Evolutionary conservation across 371 early-diverging fungal species (phyloP).

Genomic region (Nematocida major): DNA sequence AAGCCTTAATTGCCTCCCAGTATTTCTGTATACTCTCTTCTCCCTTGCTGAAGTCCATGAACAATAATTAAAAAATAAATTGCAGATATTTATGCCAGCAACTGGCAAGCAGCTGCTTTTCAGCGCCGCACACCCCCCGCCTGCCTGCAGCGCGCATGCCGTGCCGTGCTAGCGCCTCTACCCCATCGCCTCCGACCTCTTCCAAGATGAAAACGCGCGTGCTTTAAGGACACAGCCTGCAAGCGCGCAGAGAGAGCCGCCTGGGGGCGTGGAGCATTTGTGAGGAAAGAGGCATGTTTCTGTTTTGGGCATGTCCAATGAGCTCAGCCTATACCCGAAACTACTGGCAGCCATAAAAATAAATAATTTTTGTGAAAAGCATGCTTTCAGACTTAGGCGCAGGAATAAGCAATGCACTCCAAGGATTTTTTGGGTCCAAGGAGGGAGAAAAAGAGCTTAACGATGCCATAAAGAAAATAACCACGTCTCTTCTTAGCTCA

Average conservation of each 20-base stretch:
- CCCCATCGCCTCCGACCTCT: too few species aligned
- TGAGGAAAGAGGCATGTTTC: too few species aligned
- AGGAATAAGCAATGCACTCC: conserved; percentile 37
- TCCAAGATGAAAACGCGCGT: too few species aligned
- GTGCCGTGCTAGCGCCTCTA: too few species aligned
- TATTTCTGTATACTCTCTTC: conserved; percentile 86
- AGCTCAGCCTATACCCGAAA: neutral
- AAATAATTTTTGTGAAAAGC: conserved; percentile 19
- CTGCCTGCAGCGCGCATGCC: too few species aligned
- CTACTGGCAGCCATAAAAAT: neutral
- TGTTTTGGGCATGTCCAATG: too few species aligned
- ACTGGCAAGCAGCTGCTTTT: too few species aligned
- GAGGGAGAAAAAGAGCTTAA: conserved; percentile 56
- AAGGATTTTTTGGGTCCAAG: conserved; percentile 45
- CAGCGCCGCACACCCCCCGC: too few species aligned
- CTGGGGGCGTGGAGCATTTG: too few species aligned
- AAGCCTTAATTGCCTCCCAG: conserved; percentile 94
- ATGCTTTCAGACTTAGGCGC: conserved; percentile 51
- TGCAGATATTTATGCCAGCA: neutral
- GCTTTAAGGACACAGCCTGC: too few species aligned
- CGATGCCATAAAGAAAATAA: conserved; percentile 60
- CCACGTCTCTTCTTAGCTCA: conserved; percentile 64
- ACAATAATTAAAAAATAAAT: conserved; percentile 16
- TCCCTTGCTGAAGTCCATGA: conserved; percentile 65
- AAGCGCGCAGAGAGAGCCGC: too few species aligned